Evolutionary conservation across 2,329 filamentous ascomycete species (phyloP), one percentile per base, ranked within the genome.

Genomic region (Lasiodiplodia gonubiensis): DNA sequence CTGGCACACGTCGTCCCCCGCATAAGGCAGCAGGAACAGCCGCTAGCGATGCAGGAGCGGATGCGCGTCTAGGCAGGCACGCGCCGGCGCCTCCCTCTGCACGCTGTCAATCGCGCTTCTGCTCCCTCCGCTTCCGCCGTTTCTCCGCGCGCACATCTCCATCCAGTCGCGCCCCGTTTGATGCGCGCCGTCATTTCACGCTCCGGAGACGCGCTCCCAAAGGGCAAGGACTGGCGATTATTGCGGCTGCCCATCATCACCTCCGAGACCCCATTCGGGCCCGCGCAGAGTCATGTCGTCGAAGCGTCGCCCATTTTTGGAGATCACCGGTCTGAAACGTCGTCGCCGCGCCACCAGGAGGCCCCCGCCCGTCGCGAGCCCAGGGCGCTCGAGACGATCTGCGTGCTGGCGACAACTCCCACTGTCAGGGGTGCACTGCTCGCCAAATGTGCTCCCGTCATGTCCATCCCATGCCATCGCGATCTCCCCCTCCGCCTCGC

Each of bases 21-120:
- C 57, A 61, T 61, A 33, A 61, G 54, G 57, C 57, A 48, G 25
- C 57, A 61, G 57, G 57, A 48, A 48, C 57, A 61, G 57, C 57
- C 57, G 57, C 57, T 61, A 61, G 57, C 57, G 39, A 61, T 61
- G 57, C 57, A 61, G 37, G 55, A 59, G 55, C n/a, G 35, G 49
- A 52, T 27, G 49, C 49, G 49, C 49, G 49, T 30, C 49, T 52
- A 30, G 49, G 55, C 55, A 59, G 57, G 57, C 57, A 61, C 57
- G 57, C 57, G 57, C 57, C 35, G 57, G 39, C 57, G 57, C 57
- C 55, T 37, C 55, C 37, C 30, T 46, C 55, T 27, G 27, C 53
- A 57, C 49, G 49, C 49, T 21, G 42, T 46, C 42, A 21, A 46
- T 21, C 42, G 42, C 42, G 53, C 54, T 25, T 16, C 33, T 23